A percentile compares a stretch with the other conserved stretches of the same genome.
These are phyloP conservation scores for Cladochytrium replicatum DNA, from an alignment of 192 early-diverging fungal species.

Conservation along the genomic window DNA sequence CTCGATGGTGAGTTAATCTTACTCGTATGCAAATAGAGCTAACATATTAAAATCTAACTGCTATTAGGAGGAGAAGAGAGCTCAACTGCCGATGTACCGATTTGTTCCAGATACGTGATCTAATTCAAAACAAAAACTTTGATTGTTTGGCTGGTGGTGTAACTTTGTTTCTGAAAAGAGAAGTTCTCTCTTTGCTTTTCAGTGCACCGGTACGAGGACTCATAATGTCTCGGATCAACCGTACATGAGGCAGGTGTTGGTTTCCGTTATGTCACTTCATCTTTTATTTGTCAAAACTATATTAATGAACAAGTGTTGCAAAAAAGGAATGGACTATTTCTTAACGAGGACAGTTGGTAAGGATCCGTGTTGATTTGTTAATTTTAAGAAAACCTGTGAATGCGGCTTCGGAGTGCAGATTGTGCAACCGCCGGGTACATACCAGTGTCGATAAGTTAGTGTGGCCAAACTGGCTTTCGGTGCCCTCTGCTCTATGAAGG, in stretches of 20 bases:
- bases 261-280: neutral
- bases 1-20: neutral
- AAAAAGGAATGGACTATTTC: constrained; percentile 4
- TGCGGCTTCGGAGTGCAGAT: too few species aligned
- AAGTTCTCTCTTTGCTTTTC: too few species aligned
- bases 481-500: too few species aligned
- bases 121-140: neutral
- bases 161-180: neutral
- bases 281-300: neutral
- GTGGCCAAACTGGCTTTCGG: too few species aligned
- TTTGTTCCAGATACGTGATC: too few species aligned
- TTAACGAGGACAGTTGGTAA: neutral
- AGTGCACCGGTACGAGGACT: too few species aligned
- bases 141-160: constrained; percentile 3
- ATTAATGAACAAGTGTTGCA: constrained; percentile 1
- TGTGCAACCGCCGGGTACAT: too few species aligned
- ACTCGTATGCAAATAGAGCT: too few species aligned
- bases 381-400: too few species aligned
- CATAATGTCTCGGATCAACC: neutral
- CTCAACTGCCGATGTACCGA: constrained; percentile 3
- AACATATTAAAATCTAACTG: too few species aligned
- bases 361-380: too few species aligned
- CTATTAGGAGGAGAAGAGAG: constrained; percentile 2
- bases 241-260: neutral
- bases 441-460: too few species aligned